Evolutionary conservation across 768 basidiomycete species (phyloP), one percentile per base, ranked within the genome.

Genomic region (Postia placenta): DNA sequence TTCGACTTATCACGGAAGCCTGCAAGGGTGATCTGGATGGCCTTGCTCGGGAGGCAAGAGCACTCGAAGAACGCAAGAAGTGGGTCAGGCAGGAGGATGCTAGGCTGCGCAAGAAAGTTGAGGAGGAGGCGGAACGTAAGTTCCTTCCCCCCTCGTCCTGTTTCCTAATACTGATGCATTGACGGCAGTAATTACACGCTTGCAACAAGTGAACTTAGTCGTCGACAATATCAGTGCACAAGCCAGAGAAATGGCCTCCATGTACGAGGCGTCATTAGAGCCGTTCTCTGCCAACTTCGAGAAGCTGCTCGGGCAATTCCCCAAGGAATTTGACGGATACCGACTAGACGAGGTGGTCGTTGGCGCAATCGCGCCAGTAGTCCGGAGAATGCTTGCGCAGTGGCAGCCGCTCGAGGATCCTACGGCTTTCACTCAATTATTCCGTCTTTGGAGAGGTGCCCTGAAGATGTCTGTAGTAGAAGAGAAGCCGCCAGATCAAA

Each of bases 351-450:
- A 98, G 61, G 80, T 98, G 20, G 81, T 95, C 4, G 89, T 99
- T 2, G 94, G 86, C 17, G 92, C 95, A 3, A 87, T 99, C 43
- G 79, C 85, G 3, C 96, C 95, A 1, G 67, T 80, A 12, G 81
- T 83, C 27, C 82, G 87, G 41, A 77, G 85, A 14, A 76, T 86
- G 67, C 76, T 90, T 25, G 66, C 79, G 0, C 75, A 72, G 24
- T 99, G 95, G 94, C 71, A 86, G 46, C 95, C 96, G 0, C 73
- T 99, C 11, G 73, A 83, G 48, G 74, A 88, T n/a, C 89, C 92
- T 1, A 67, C 75, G 6, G 72, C 69, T 0, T 79, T 89, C 52
- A 69, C 83, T 9, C 65, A 81, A 22, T 80, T 76, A 3, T 86
- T 92, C 63, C 72, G 80, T 30, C 71, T 69, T 22, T 92, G 90